phyloP scores from a whole-genome alignment of 352 stramenopile species.

The Phytophthora citrophthora region DNA sequence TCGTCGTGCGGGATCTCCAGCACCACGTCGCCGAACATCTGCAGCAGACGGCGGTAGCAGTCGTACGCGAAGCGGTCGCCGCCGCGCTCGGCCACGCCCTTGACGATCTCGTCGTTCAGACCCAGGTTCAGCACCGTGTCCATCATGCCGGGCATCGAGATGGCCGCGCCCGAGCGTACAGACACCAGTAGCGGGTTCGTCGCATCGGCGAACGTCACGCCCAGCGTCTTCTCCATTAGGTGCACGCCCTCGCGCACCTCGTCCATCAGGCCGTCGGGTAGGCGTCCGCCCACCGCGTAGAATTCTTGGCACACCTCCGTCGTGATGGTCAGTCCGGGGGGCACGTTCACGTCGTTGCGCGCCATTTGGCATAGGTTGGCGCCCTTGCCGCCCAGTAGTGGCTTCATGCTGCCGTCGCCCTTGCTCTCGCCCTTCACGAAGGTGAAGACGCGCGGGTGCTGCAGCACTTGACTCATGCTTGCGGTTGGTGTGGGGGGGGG shows the following conservation, averaged over 20 bases:
- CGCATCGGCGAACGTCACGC: conserved; percentile 28
- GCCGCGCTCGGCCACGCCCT: conserved; percentile 29
- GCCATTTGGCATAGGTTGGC: conserved; percentile 39
- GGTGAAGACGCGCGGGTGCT: conserved; percentile 19
- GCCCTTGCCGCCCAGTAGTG: conserved; percentile 36
- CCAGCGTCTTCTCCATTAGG: conserved; percentile 35
- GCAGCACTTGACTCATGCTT: conserved; percentile 14
- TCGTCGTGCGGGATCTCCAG: conserved; percentile 34
- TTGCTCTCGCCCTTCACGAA: conserved; percentile 39
- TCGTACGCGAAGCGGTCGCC: conserved; percentile 32
- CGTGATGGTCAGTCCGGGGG: conserved; percentile 34
- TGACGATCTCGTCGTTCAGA: conserved; percentile 32
- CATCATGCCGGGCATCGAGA: conserved; percentile 36
- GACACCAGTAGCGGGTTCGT: conserved; percentile 31
- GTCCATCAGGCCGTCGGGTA: conserved; percentile 31
- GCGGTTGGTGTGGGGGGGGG: neutral
- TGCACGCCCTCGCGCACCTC: conserved; percentile 23
- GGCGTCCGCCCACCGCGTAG: conserved; percentile 34
- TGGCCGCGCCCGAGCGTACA: conserved; percentile 29
- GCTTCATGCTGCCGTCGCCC: conserved; percentile 36
- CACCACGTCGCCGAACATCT: conserved; percentile 35
- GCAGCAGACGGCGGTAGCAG: conserved; percentile 35
- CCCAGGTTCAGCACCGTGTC: conserved; percentile 37
- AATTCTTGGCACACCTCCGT: conserved; percentile 41
- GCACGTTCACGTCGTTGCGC: conserved; percentile 36